Conservation (phyloP, 345 rosid genomes). For the Combretum micranthum region DNA sequence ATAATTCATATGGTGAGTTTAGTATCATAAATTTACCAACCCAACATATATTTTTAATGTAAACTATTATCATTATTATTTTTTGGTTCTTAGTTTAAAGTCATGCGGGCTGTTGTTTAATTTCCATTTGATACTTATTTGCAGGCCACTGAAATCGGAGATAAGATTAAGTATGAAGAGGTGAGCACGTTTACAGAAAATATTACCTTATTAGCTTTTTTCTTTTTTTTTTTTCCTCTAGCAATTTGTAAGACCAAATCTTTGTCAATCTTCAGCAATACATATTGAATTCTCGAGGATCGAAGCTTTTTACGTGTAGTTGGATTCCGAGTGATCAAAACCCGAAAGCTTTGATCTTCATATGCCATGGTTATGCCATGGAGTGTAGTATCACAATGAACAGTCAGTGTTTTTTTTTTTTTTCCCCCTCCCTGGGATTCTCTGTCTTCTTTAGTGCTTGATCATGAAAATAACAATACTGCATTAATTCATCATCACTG, state of each 20-base stretch:
- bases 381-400: conserved; percentile 93
- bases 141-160: conserved; percentile 8
- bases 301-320: conserved; percentile 68
- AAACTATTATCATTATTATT: too few relatives aligned
- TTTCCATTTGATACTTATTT: background rate
- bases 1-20: too few relatives aligned
- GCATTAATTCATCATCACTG: background rate
- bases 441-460: too few relatives aligned
- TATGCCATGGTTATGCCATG: conserved; percentile 94
- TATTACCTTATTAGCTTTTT: too few relatives aligned
- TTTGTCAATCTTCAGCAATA: conserved; percentile 45
- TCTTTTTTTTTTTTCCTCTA: too few relatives aligned
- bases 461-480: too few relatives aligned
- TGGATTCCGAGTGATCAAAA: conserved; percentile 59
- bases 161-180: conserved; percentile 8
- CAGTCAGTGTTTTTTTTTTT: conserved; percentile 28
- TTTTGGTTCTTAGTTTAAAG: too few relatives aligned
- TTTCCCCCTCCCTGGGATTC: background rate
- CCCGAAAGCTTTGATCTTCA: conserved; percentile 64
- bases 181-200: conserved; percentile 1
- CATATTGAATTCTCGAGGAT: conserved; percentile 48
- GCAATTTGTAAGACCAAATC: too few relatives aligned
- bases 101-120: background rate
- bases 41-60: too few relatives aligned
- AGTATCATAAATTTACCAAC: too few relatives aligned